Evolutionary conservation across 2,329 filamentous ascomycete genomes (phyloP), one percentile per base, ranked within the genome.

Genomic region (Fusarium sp.): DNA sequence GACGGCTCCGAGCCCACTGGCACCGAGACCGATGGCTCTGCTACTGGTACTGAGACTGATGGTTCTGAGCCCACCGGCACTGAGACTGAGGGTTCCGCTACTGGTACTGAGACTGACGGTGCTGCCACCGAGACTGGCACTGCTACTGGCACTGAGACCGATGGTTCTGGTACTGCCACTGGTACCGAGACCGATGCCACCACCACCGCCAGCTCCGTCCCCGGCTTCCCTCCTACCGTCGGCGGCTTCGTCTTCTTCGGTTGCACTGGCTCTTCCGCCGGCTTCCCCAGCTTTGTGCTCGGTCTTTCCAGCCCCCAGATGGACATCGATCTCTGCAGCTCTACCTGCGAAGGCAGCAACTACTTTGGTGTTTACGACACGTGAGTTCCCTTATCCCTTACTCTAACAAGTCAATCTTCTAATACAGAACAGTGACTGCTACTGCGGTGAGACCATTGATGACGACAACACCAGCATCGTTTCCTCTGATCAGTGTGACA

Each of bases 281-380:
- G 68, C 7, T 80, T 79, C 69, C 74, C 76, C 8, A 73, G 66
- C n/a, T 81, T 81, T 11, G 40, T 66, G 20, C 71, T 71, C 27
- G 30, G 68, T 4, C 66, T 69, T 2, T 22, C 68, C 2, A 69
- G 68, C 6, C 43, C 35, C 7, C 14, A 68, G 17, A 79, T 78
- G 77, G 75, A 70, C 20, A 58, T 81, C 25, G 74, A 82, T 9
- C 47, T 70, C 4, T 82, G 81, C 56, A 73, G 73, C 12, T 65
- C 67, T n/a, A 72, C 68, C 45, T 81, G 79, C 27, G 58, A 59
- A 1, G 71, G 74, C 47, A 66, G 66, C 17, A 63, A 57, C 20
- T 79, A 76, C 72, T 80, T 82, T 35, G 81, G 77, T 63, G 68
- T 76, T 45, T 66, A 70, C 56, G 70, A 75, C 47, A 75, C 62